Conservation (phyloP, 805 yeast species). For the Sugiyamaella boreocaroliniensis region DNA sequence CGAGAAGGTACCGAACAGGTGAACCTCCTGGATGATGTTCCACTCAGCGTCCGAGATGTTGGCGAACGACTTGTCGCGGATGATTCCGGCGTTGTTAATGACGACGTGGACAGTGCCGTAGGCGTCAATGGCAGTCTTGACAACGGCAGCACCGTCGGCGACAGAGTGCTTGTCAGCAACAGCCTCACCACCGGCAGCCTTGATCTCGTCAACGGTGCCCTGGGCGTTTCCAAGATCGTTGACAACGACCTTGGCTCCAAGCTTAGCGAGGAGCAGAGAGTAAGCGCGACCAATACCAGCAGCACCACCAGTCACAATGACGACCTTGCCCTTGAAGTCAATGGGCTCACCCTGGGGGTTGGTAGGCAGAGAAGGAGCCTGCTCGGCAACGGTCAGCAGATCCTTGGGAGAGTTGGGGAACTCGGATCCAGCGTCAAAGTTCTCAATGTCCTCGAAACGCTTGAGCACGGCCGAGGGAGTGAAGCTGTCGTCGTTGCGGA, state of each 20-base stretch:
- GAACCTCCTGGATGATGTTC: slow-evolving; percentile 74
- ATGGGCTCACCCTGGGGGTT: slow-evolving; percentile 55
- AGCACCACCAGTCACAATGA: slow-evolving; percentile 91
- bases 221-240: slow-evolving; percentile 70
- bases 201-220: slow-evolving; percentile 68
- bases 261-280: slow-evolving; percentile 75
- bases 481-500: slow-evolving; percentile 68
- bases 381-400: slow-evolving; percentile 53
- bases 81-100: slow-evolving; percentile 90
- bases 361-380: slow-evolving; percentile 45
- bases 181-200: slow-evolving; percentile 67
- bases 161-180: slow-evolving; percentile 81
- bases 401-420: slow-evolving; percentile 72
- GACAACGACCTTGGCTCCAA: slow-evolving; percentile 92
- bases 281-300: slow-evolving; percentile 90
- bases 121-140: slow-evolving; percentile 64
- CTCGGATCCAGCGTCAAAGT: slow-evolving; percentile 50
- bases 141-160: slow-evolving; percentile 67
- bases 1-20: slow-evolving; percentile 72
- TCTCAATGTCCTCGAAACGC: slow-evolving; percentile 55
- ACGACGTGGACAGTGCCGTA: slow-evolving; percentile 83
- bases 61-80: slow-evolving; percentile 79
- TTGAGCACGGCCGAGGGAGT: slow-evolving; percentile 80
- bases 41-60: slow-evolving; percentile 83
- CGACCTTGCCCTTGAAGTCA: slow-evolving; percentile 75